Percentiles rank a stretch among this genome's conserved stretches.
These are phyloP conservation scores for Orobanche coerulescens DNA, from an alignment of 257 asterid species.

Conservation along the genomic window DNA sequence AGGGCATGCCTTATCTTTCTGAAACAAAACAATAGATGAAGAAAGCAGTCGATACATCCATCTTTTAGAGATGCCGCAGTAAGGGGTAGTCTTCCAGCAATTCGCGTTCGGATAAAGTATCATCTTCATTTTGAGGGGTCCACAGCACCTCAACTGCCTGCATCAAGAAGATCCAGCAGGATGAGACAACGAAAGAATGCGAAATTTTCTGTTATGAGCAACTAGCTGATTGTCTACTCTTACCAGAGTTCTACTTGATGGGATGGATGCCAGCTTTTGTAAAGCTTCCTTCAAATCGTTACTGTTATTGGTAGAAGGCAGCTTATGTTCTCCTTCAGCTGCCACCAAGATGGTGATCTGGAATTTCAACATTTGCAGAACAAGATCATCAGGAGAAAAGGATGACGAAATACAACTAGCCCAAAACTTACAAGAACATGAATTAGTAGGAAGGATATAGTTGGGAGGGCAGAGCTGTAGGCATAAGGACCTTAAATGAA, in stretches of 20 bases:
- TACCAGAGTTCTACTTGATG: conserved; percentile 76
- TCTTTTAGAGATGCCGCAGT: conserved; percentile 60
- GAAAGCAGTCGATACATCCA: no score
- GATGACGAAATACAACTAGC: not conserved
- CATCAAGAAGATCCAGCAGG: not conserved
- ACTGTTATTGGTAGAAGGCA: conserved; percentile 66
- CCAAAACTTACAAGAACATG: not conserved
- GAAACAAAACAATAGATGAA: no score
- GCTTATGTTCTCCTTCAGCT: conserved; percentile 71
- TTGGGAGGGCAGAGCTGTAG: no score
- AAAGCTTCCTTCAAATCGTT: conserved; percentile 76
- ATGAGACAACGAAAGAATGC: conserved; percentile 8
- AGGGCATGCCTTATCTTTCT: no score
- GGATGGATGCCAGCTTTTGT: conserved; percentile 81
- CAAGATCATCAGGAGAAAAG: not conserved
- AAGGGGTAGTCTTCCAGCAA: conserved; percentile 80
- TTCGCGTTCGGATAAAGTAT: conserved; percentile 74
- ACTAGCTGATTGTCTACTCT: conserved; percentile 9
- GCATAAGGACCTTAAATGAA: no score
- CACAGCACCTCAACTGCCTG: conserved; percentile 96
- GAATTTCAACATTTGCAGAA: not conserved
- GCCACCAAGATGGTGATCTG: conserved; percentile 92
- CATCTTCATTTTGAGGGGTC: conserved; percentile 93
- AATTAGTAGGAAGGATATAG: not conserved
- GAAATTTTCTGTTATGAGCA: not conserved